phyloP scores from a whole-genome alignment of 2,329 filamentous ascomycete species.

The Cordyceps cicadae region DNA sequence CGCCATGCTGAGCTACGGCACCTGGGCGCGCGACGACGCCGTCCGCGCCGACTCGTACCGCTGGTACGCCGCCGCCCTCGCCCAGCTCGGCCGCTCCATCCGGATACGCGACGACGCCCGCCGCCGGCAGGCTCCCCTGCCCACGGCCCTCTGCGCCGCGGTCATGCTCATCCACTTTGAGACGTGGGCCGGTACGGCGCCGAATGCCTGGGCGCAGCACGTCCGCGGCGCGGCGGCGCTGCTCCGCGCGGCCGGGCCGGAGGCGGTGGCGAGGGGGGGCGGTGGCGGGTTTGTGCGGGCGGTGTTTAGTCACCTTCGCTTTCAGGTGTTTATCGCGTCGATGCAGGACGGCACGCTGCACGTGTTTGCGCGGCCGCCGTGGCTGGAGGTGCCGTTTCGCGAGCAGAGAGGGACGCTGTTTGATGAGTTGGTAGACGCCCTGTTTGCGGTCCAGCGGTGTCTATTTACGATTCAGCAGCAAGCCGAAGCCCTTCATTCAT shows the following conservation, averaged over 20 bases:
- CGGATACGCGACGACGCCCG: neutral
- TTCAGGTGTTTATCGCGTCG: neutral
- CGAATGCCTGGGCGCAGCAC: slow-evolving; percentile 3
- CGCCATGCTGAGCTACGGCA: slow-evolving; percentile 9
- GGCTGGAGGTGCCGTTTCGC: neutral
- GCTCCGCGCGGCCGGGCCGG: neutral
- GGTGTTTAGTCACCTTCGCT: slow-evolving; percentile 1
- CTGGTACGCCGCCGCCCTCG: slow-evolving; percentile 3
- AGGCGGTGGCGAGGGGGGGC: neutral
- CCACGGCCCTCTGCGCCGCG: neutral
- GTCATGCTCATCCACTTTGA: slow-evolving; percentile 10
- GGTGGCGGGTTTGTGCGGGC: neutral
- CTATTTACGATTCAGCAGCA: neutral
- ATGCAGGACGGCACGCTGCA: slow-evolving; percentile 3
- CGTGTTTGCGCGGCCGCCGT: neutral
- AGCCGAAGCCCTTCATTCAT: neutral
- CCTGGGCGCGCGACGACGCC: neutral
- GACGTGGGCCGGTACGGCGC: neutral
- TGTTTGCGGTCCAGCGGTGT: slow-evolving; percentile 1
- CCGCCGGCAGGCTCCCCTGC: neutral
- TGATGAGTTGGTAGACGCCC: slow-evolving; percentile 1
- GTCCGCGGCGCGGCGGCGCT: slow-evolving; percentile 4
- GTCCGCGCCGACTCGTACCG: neutral
- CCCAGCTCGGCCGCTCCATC: neutral
- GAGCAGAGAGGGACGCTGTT: neutral